Conservation (phyloP, 1,284 basidiomycete genomes). For the Athelia psychrophila region DNA sequence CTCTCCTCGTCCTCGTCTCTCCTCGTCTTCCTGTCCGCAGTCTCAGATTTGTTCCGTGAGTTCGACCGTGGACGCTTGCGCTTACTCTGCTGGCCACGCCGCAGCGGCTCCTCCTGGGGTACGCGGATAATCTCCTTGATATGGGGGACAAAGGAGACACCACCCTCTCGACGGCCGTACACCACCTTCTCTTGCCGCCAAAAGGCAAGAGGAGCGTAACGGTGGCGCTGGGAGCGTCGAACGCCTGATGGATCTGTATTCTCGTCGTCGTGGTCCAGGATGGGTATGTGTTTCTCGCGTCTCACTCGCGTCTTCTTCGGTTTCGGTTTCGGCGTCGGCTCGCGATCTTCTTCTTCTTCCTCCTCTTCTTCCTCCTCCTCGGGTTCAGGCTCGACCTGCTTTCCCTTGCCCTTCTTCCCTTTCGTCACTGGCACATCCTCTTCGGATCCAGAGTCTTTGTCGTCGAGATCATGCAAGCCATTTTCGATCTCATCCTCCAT, state of each 20-base stretch:
- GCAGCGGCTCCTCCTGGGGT: conserved; percentile 61
- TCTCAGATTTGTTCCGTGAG: conserved; percentile 39
- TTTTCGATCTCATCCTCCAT: conserved; percentile 56
- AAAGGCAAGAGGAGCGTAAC: conserved; percentile 80
- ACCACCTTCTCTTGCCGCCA: conserved; percentile 94
- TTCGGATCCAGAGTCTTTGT: conserved; percentile 24
- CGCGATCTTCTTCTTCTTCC: conserved; percentile 16
- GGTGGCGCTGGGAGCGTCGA: conserved; percentile 72
- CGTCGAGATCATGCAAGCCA: conserved; percentile 42
- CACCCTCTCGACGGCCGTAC: conserved; percentile 62
- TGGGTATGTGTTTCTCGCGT: neutral
- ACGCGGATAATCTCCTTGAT: conserved; percentile 83
- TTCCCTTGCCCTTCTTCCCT: conserved; percentile 23
- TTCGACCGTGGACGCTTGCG: conserved; percentile 35
- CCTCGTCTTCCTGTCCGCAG: conserved; percentile 22
- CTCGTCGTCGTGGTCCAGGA: conserved; percentile 18
- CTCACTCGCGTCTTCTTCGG: conserved; percentile 14
- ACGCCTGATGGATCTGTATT: conserved; percentile 49
- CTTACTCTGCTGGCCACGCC: conserved; percentile 47
- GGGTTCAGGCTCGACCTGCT: conserved; percentile 25
- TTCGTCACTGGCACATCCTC: conserved; percentile 25
- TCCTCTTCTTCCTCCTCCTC: conserved; percentile 28
- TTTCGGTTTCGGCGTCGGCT: conserved; percentile 12
- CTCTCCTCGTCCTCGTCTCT: conserved; percentile 26
- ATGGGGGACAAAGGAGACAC: conserved; percentile 64